Percentiles rank a stretch among this genome's conserved stretches.
Evolutionary conservation across 2,329 filamentous ascomycete genomes (phyloP).

Genomic region (Mariannaea elegans): DNA sequence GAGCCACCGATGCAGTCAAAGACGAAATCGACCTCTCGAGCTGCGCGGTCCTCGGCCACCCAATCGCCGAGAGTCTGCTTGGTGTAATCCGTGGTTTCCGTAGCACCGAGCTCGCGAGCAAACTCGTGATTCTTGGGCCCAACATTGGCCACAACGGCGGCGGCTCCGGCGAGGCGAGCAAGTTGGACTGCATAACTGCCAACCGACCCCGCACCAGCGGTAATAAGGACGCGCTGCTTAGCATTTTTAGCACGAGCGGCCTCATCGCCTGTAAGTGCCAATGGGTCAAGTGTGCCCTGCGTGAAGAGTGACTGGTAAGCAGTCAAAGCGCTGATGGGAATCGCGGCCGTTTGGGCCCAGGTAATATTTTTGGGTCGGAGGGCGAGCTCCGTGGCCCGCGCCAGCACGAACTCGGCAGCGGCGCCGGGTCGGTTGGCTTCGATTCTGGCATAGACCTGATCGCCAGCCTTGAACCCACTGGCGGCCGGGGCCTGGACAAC

Average conservation of each 20-base stretch:
- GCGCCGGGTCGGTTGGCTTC: conserved; percentile 24
- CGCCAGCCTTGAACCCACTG: conserved; percentile 34
- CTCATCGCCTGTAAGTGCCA: neutral
- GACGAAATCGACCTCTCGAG: conserved; percentile 23
- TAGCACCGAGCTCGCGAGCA: conserved; percentile 15
- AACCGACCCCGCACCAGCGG: conserved; percentile 20
- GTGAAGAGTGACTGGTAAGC: conserved; percentile 49
- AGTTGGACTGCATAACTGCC: conserved; percentile 29
- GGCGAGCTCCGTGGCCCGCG: conserved; percentile 43
- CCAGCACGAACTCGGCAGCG: conserved; percentile 20
- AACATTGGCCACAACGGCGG: neutral
- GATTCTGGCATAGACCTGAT: conserved; percentile 28
- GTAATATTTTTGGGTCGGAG: conserved; percentile 43
- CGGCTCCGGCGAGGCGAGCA: conserved; percentile 17
- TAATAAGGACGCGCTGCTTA: conserved; percentile 17
- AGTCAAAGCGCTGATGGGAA: conserved; percentile 51
- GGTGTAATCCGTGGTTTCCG: conserved; percentile 28
- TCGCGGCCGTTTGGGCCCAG: conserved; percentile 48
- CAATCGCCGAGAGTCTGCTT: conserved; percentile 21
- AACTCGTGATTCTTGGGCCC: conserved; percentile 16
- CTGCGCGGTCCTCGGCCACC: conserved; percentile 3
- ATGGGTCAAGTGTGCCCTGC: conserved; percentile 9
- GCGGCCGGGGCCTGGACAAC: conserved; percentile 42
- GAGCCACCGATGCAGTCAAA: conserved; percentile 28
- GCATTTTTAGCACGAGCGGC: conserved; percentile 5